A percentile compares a stretch with the other conserved stretches of the same genome.
These are phyloP conservation scores for Acrocalymma vagum DNA, from an alignment of 2,329 filamentous ascomycete genomes.

Conservation along the genomic window DNA sequence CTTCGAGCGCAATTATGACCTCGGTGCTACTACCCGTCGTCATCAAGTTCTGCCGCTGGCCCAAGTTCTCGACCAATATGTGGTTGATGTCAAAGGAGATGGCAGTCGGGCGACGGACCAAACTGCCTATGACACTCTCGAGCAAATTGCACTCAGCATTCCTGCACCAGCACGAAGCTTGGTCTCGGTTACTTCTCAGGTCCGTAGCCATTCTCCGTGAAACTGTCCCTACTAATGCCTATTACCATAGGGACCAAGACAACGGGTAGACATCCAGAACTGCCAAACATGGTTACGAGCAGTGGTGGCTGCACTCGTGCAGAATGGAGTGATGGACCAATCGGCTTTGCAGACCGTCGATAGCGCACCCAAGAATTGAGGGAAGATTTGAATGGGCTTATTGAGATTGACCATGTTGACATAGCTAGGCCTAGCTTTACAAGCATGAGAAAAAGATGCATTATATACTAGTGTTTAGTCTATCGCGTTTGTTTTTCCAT, in stretches of 20 bases:
- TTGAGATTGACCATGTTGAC: too few relatives aligned
- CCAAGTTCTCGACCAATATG: slow-evolving; percentile 14
- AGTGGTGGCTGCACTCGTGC: slow-evolving; percentile 24
- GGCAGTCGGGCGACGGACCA: slow-evolving; percentile 6
- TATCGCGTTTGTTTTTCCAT: too few relatives aligned
- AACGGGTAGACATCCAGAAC: slow-evolving; percentile 25
- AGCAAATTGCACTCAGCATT: slow-evolving; percentile 25
- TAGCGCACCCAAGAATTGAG: slow-evolving; percentile 17
- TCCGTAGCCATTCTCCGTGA: slow-evolving; percentile 2
- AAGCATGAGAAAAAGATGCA: too few relatives aligned
- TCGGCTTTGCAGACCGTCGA: slow-evolving; percentile 14
- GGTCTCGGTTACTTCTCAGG: slow-evolving; percentile 12
- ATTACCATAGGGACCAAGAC: slow-evolving; percentile 17
- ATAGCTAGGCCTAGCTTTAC: too few relatives aligned
- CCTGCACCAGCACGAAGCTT: slow-evolving; percentile 28
- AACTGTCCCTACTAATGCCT: not conserved
- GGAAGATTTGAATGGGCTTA: too few relatives aligned
- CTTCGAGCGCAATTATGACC: slow-evolving; percentile 29
- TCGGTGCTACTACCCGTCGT: slow-evolving; percentile 6
- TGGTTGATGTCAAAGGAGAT: slow-evolving; percentile 16
- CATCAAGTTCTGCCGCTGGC: slow-evolving; percentile 16
- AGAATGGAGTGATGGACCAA: slow-evolving; percentile 12
- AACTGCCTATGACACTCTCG: slow-evolving; percentile 19
- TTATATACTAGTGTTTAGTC: too few relatives aligned
- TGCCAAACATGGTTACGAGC: slow-evolving; percentile 32